Evolutionary conservation across 2,329 filamentous ascomycete genomes (phyloP).

Genomic region (Sphaerulina musiva): DNA sequence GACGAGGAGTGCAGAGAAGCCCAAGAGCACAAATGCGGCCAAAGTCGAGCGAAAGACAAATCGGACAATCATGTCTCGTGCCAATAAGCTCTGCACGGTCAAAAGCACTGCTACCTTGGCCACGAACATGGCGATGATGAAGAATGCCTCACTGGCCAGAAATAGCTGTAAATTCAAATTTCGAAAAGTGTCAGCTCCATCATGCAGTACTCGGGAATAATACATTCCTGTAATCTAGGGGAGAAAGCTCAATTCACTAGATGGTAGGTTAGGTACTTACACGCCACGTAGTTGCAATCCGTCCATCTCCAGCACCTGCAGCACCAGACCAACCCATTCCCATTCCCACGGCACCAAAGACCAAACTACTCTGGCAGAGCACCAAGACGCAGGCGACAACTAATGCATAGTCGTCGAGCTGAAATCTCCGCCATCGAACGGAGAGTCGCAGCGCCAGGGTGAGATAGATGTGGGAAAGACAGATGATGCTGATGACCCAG

Average conservation of each 20-base stretch:
- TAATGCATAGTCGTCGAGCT: conserved; percentile 14
- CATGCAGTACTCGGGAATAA: too few species aligned
- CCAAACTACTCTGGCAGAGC: conserved; percentile 3
- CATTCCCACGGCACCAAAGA: conserved; percentile 11
- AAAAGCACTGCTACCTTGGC: conserved; percentile 15
- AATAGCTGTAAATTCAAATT: conserved; percentile 6
- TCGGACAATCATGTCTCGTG: conserved; percentile 11
- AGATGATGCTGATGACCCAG: conserved; percentile 15
- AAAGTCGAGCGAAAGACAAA: conserved; percentile 11
- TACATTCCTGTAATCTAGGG: too few species aligned
- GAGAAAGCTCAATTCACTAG: too few species aligned
- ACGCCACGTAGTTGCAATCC: conserved; percentile 5
- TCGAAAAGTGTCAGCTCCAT: too few species aligned
- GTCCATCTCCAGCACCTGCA: background rate
- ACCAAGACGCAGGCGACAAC: conserved; percentile 11
- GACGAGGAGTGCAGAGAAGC: conserved; percentile 5
- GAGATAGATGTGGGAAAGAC: conserved; percentile 11
- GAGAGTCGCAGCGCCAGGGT: conserved; percentile 11
- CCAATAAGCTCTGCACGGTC: conserved; percentile 11
- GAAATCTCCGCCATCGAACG: conserved; percentile 16
- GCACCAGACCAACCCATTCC: conserved; percentile 8
- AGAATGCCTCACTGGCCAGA: conserved; percentile 14
- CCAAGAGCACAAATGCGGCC: conserved; percentile 3
- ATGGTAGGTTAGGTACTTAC: conserved; percentile 1
- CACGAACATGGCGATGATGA: conserved; percentile 6